phyloP scores from a whole-genome alignment of 176 grass and related monocot genomes.

The Phragmites australis region DNA sequence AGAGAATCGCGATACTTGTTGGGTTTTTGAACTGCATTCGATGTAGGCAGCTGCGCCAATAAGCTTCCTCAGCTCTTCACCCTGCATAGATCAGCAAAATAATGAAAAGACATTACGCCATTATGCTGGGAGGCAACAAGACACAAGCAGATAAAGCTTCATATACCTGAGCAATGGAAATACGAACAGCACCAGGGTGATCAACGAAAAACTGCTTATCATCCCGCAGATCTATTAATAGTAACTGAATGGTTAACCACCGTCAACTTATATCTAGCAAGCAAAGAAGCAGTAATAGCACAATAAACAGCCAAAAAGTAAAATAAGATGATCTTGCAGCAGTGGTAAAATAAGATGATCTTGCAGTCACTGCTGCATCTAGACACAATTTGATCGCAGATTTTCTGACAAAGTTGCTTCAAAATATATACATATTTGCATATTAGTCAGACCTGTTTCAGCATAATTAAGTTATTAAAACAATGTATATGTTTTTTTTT shows the following conservation, averaged over 20 bases:
- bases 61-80: slow-evolving; percentile 74
- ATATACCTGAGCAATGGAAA: slow-evolving; percentile 49
- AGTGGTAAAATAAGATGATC: too few species aligned
- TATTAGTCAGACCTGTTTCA: not conserved
- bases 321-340: not conserved
- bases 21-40: slow-evolving; percentile 78
- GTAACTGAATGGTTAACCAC: slow-evolving; percentile 7
- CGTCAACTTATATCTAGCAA: not conserved
- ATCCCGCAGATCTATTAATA: slow-evolving; percentile 51
- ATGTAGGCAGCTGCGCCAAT: slow-evolving; percentile 68
- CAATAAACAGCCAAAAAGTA: not conserved
- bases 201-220: slow-evolving; percentile 54
- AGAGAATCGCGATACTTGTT: slow-evolving; percentile 53
- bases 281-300: slow-evolving; percentile 12
- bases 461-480: not conserved
- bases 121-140: not conserved
- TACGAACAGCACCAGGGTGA: slow-evolving; percentile 54
- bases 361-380: not conserved
- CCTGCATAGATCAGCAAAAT: slow-evolving; percentile 45
- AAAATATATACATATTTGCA: not conserved
- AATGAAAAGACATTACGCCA: not conserved
- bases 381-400: not conserved
- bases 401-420: not conserved
- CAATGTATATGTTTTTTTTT: not conserved
- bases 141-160: not conserved